Evolutionary conservation across 108 stramenopile genomes (phyloP), one percentile per base, ranked within the genome.

Genomic region (Nannochloropsis salina): DNA sequence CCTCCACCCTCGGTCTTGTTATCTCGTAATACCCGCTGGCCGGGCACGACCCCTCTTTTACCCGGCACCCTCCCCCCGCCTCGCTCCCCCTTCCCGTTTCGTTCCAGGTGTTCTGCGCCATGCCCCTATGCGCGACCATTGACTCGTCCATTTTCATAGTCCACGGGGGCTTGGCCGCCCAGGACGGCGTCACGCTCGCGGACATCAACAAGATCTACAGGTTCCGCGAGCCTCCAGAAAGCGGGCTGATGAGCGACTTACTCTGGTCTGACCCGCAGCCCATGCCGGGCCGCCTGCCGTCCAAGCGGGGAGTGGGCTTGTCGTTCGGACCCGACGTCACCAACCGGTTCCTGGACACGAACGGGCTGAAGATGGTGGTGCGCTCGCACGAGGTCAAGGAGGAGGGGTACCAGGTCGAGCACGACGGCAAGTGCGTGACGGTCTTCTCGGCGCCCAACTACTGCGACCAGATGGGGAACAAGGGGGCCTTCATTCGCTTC

Each of bases 381-480:
- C 93, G 98, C 20, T 94, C 93, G 74, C 96, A 98, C 88, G 96
- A 98, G 88, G 98, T 98, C 44, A 95, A 95, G 88, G 97, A 98
- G 83, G 96, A 98, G 86, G 99, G 99, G 47, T 99, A 98, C 87
- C 90, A 96, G 45, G 95, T 97, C n/a, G 99, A 98, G 92, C 99
- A 99, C 91, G 96, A 94, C n/a, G 97, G 96, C n/a, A 94, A 95
- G 89, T 95, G 96, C 47, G 95, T 99, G 80, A 99, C 99, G 31
- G 95, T 99, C 44, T 99, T 99, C 91, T 93, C 93, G 10, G 99
- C 99, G 43, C 99, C 99, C 9, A 99, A 99, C 91, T 99, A 99
- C 92, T 99, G 99, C 91, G 99, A 99, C 42, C 87, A 86, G 86
- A 99, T 99, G 99, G 99, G 97, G 42, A 99, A 99, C 91, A 98